A percentile compares a stretch with the other conserved stretches of the same genome.
Conservation (phyloP, 2,329 filamentous ascomycete species). For the Alternaria triticimaculans region DNA sequence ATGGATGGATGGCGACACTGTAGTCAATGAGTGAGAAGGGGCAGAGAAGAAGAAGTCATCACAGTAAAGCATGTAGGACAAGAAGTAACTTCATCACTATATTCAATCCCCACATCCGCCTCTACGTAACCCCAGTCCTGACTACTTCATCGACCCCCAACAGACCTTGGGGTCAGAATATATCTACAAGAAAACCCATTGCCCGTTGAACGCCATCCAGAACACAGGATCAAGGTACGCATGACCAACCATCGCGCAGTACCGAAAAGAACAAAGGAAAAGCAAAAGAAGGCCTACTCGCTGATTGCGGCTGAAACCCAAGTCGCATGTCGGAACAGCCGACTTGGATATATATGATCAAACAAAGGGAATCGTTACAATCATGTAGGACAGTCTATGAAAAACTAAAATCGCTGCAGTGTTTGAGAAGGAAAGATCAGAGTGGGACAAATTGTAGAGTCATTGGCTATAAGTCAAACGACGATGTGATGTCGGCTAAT, state of each 20-base stretch:
- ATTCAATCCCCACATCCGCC: not conserved
- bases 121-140: not conserved
- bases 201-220: slow-evolving; percentile 7
- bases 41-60: not conserved
- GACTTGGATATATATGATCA: slow-evolving; percentile 12
- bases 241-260: not conserved
- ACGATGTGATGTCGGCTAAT: slow-evolving; percentile 44
- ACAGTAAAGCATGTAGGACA: not conserved
- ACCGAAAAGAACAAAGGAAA: slow-evolving; percentile 7
- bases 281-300: slow-evolving; percentile 6
- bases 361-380: slow-evolving; percentile 43
- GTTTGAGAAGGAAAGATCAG: slow-evolving; percentile 1
- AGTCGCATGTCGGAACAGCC: slow-evolving; percentile 15
- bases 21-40: too few species aligned
- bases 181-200: slow-evolving; percentile 13
- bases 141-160: not conserved
- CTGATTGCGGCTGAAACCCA: slow-evolving; percentile 3
- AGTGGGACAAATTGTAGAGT: not conserved
- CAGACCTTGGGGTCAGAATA: slow-evolving; percentile 3
- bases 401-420: slow-evolving; percentile 10
- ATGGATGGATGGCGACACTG: too few species aligned
- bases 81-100: not conserved
- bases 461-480: slow-evolving; percentile 40
- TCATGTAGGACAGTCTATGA: slow-evolving; percentile 37
- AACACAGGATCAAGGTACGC: slow-evolving; percentile 1